Percentiles rank a stretch among this genome's conserved stretches.
These are phyloP conservation scores for Cylindrodendrum hubeiense DNA, from an alignment of 2,329 filamentous ascomycete genomes.

Conservation along the genomic window DNA sequence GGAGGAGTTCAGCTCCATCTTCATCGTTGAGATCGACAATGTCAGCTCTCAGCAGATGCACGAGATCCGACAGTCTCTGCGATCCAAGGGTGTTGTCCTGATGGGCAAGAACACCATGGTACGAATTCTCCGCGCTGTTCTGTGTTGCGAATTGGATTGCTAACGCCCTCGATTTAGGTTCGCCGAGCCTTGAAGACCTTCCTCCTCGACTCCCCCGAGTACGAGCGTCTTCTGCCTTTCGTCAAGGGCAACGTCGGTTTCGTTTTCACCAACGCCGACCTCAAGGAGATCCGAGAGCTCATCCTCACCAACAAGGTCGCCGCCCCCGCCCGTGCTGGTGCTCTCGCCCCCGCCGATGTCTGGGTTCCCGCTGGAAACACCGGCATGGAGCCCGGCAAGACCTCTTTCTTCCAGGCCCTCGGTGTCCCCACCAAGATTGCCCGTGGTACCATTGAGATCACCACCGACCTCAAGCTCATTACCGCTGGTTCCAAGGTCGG, in stretches of 20 bases:
- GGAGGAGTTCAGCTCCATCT: slow-evolving; percentile 96
- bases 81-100: slow-evolving; percentile 92
- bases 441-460: slow-evolving; percentile 99
- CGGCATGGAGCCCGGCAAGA: slow-evolving; percentile 99
- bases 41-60: slow-evolving; percentile 99
- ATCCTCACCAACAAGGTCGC: slow-evolving; percentile 98
- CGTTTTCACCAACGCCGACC: slow-evolving; percentile 98
- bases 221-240: slow-evolving; percentile 95
- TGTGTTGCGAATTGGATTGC: slow-evolving; percentile 6
- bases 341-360: slow-evolving; percentile 92
- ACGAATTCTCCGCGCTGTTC: slow-evolving; percentile 44
- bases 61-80: slow-evolving; percentile 96
- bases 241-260: slow-evolving; percentile 99
- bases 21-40: slow-evolving; percentile 99
- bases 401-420: slow-evolving; percentile 99
- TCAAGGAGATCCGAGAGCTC: slow-evolving; percentile 93
- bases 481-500: slow-evolving; percentile 95
- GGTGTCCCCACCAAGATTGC: slow-evolving; percentile 99
- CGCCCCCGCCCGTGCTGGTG: slow-evolving; percentile 97
- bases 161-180: slow-evolving; percentile 66
- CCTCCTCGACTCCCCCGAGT: slow-evolving; percentile 90
- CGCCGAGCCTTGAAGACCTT: slow-evolving; percentile 98
- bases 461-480: slow-evolving; percentile 96
- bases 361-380: slow-evolving; percentile 98
- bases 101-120: slow-evolving; percentile 99